Evolutionary conservation across 1,284 basidiomycete genomes (phyloP).

Genomic region (Marasmius oreades): DNA sequence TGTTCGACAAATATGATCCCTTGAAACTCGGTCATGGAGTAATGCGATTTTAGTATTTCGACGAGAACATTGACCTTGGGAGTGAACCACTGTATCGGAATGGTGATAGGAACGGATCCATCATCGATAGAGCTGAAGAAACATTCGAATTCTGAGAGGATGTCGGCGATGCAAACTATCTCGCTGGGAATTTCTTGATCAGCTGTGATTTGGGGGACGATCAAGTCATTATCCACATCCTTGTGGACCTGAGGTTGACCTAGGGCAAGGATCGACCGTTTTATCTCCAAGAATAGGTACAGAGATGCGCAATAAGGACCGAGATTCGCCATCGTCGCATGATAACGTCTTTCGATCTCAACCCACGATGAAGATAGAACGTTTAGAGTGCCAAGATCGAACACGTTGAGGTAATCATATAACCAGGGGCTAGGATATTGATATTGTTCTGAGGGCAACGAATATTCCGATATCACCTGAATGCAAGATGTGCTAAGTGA

Average conservation of each 20-base stretch:
- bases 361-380: conserved; percentile 49
- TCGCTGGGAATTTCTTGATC: conserved; percentile 6
- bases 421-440: conserved; percentile 54
- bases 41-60: conserved; percentile 54
- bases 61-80: conserved; percentile 66
- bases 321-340: conserved; percentile 45
- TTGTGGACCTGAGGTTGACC: background rate
- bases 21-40: conserved; percentile 54
- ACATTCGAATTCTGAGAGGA: conserved; percentile 46
- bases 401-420: conserved; percentile 48
- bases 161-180: conserved; percentile 38
- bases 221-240: background rate
- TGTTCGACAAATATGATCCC: conserved; percentile 84
- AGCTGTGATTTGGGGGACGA: conserved; percentile 1
- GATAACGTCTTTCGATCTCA: conserved; percentile 56
- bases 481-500: background rate
- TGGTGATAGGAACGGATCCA: conserved; percentile 32
- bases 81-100: conserved; percentile 60
- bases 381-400: conserved; percentile 34
- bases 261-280: conserved; percentile 36
- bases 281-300: conserved; percentile 61
- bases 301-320: conserved; percentile 43
- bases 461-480: conserved; percentile 60
- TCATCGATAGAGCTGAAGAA: conserved; percentile 36
- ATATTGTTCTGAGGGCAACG: conserved; percentile 45